Percentiles rank a stretch among this genome's conserved stretches.
phyloP scores from a whole-genome alignment of 2,329 filamentous ascomycete genomes.

The Apiospora pterosperma region DNA sequence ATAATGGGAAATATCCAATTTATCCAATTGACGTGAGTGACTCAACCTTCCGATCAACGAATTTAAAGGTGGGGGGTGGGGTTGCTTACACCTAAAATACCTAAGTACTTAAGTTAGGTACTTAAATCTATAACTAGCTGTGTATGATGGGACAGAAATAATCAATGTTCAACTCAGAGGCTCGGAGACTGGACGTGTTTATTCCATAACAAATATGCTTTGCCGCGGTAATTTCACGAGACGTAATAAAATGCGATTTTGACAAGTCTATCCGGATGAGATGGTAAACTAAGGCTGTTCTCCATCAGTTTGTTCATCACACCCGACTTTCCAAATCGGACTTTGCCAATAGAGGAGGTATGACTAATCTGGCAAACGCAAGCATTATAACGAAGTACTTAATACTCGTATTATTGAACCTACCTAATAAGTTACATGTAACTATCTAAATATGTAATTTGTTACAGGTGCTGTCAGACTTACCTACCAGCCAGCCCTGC shows the following conservation, averaged over 20 bases:
- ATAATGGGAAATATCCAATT: neutral
- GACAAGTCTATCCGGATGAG: neutral
- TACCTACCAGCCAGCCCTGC: neutral
- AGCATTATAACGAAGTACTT: no score
- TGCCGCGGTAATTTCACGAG: no score
- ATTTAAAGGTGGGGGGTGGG: slow-evolving; percentile 1
- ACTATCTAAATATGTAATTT: neutral
- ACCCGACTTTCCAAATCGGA: neutral
- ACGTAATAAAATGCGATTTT: neutral
- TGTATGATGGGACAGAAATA: neutral
- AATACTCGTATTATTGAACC: no score
- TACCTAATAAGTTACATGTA: neutral
- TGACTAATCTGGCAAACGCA: neutral
- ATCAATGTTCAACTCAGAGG: neutral
- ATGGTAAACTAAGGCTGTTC: neutral
- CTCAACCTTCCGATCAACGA: neutral
- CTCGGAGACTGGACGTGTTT: neutral
- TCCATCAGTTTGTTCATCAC: neutral
- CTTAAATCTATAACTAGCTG: no score
- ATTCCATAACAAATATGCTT: no score
- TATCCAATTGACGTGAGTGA: neutral
- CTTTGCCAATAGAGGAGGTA: neutral
- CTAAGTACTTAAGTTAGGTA: neutral
- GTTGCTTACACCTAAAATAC: neutral
- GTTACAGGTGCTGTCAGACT: neutral